Evolutionary conservation across 768 basidiomycete species (phyloP), one percentile per base, ranked within the genome.

Genomic region (Xanthoconium purpureum): DNA sequence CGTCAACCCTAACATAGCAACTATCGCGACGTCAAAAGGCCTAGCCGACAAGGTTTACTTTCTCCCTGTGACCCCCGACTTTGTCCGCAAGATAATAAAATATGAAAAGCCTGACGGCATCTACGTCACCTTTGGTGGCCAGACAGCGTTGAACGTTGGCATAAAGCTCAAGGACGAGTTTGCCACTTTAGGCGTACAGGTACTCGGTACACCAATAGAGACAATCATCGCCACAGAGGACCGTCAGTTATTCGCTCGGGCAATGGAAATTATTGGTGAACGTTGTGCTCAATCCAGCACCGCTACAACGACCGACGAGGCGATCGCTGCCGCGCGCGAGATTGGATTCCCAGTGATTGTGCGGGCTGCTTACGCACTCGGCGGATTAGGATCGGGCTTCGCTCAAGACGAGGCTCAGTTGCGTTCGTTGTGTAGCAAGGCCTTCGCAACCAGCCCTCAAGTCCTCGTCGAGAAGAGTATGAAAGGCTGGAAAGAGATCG

Each of bases 401-500:
- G 96, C 96, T n/a, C 86, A 95, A 74, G 78, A 97, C 66, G 94
- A 95, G 71, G 78, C 73, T n/a, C 91, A 98, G 77, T 78, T 99
- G 56, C 82, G 84, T 60, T 89, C 89, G 33, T 77, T 99, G 18
- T 98, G 95, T 69, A 82, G 79, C 63, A 97, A 95, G 76, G 96
- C 97, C 11, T 98, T 99, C 68, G 95, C 96, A 44, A 98, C 94
- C 14, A 94, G 92, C 64, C 94, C 96, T 43, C 97, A 98, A 74
- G 95, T 99, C 0, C 80, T 99, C n/a, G 94, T 99, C 15, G 97
- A 99, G 80, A 95, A 87, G 80, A 94, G 91, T 65, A 98, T 98
- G 96, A 98, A 98, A 76, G 96, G 96, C 3, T 99, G 96, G 96
- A 98, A 99, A 76, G 96, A 99, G 78, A 96, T 99, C 62, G 96